Conservation (phyloP, 768 basidiomycete species). For the Termitomyces eurrhizus region DNA sequence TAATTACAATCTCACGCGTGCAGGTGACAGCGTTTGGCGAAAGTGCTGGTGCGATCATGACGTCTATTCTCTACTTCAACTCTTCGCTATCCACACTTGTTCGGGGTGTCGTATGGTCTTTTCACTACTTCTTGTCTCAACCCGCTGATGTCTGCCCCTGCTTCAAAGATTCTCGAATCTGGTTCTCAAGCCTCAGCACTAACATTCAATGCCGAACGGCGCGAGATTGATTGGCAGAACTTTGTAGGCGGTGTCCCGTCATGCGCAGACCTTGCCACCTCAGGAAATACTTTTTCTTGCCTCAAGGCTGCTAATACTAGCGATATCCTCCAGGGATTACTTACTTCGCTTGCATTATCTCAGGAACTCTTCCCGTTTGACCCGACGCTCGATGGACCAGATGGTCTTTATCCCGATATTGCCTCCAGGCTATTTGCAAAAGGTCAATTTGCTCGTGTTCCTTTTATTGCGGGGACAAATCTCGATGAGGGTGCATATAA, state of each 20-base stretch:
- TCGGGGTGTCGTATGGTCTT: conserved; percentile 26
- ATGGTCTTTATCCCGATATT: conserved; percentile 34
- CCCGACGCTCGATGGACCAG: conserved; percentile 37
- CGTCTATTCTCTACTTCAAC: background rate
- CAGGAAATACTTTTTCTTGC: conserved; percentile 29
- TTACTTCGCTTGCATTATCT: conserved; percentile 18
- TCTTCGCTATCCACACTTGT: conserved; percentile 10
- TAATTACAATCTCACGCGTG: conserved; percentile 28
- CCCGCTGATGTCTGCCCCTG: background rate
- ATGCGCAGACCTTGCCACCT: conserved; percentile 22
- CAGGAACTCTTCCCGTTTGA: conserved; percentile 28
- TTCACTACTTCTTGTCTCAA: background rate
- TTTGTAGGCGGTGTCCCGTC: conserved; percentile 26
- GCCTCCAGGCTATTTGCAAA: conserved; percentile 28
- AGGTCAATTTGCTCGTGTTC: conserved; percentile 33
- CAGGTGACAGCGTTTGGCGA: conserved; percentile 39
- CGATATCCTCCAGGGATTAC: conserved; percentile 25
- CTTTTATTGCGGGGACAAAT: conserved; percentile 41
- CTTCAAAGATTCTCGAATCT: conserved; percentile 39
- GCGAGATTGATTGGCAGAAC: conserved; percentile 25
- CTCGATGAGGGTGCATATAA: conserved; percentile 37
- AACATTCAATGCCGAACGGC: conserved; percentile 23
- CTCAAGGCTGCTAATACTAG: conserved; percentile 24
- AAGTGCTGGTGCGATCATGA: conserved; percentile 1
- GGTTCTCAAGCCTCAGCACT: conserved; percentile 32